Base-by-base conservation (phyloP, 2,329 filamentous ascomycete genomes). In the Colletotrichum magnum region DNA sequence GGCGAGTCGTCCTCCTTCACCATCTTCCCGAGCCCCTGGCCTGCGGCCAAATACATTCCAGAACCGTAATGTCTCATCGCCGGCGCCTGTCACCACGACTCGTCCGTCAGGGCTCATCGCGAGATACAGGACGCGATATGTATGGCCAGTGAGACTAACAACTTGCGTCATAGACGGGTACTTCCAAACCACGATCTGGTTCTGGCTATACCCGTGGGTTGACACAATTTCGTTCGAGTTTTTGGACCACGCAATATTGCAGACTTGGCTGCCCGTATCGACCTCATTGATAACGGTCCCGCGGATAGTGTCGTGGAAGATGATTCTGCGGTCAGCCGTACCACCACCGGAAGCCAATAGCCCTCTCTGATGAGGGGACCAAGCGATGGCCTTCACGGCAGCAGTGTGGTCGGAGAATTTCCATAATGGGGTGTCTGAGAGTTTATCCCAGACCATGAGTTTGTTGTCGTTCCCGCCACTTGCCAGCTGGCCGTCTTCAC, bases 181-280 rank as follows among this genome's bases (percentile, higher is more conserved):
- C 78, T 99, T 99, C 96, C 96, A 99, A 64, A 99, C 94, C 45
- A 98, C 95, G 75, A 99, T 98, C 80, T 98, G 96, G 79, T 99
- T 98, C 78, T 99, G 96, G 74, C 92, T 95, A 83, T 98, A 99
- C 6, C 96, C 96, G 77, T 99, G 96, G 1, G 96, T 99, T 58
- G 93, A 95, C 63, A 99, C 95, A 67, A 99, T 94, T 80, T 99
- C 96, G 78, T 98, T 97, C 7, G 94, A 97, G 80, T 98, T 97
- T 77, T 97, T 97, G 18, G 93, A 96, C 95, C 97, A 99, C 4
- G 95, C 93, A 51, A 99, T 86, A 77, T 99, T 99, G 83, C 96
- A 99, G n/a, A 99, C 96, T 80, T 99, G 96, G 76, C 94, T 97
- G 58, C 96, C 96, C 0, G 96, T 99, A 77, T 99, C 96, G 71